Evolutionary conservation across 768 basidiomycete genomes (phyloP).

Genomic region (Leccinum variicolor): DNA sequence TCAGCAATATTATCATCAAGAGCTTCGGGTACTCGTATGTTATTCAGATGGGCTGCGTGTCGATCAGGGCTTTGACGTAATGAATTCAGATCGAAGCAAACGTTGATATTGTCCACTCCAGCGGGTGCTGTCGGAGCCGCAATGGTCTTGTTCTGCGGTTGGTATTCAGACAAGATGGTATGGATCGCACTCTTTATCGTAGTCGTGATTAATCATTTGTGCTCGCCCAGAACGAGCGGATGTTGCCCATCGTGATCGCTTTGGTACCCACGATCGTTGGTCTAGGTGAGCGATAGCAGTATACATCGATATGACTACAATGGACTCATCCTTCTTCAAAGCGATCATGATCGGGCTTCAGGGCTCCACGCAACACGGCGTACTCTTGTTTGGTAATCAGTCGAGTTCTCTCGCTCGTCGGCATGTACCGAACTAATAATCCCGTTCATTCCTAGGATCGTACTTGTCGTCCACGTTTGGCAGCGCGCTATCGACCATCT

Average conservation of each 20-base stretch:
- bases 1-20: constrained; percentile 61
- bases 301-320: neutral
- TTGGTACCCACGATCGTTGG: constrained; percentile 59
- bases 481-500: constrained; percentile 54
- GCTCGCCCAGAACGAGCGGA: constrained; percentile 47
- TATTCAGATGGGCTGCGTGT: neutral
- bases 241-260: constrained; percentile 58
- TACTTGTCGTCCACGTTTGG: constrained; percentile 57
- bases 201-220: neutral
- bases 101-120: constrained; percentile 57
- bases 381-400: constrained; percentile 50
- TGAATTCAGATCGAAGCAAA: constrained; percentile 51
- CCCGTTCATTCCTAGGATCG: constrained; percentile 32
- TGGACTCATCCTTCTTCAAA: constrained; percentile 5
- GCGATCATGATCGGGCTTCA: constrained; percentile 56
- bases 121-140: constrained; percentile 47
- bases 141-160: constrained; percentile 53
- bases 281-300: constrained; percentile 34
- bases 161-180: constrained; percentile 65
- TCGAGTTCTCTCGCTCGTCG: neutral
- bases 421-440: neutral
- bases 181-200: neutral
- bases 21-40: constrained; percentile 61
- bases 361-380: constrained; percentile 45
- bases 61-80: neutral